Conservation (phyloP, 768 basidiomycete species). For the Boletus vermiculosoides region DNA sequence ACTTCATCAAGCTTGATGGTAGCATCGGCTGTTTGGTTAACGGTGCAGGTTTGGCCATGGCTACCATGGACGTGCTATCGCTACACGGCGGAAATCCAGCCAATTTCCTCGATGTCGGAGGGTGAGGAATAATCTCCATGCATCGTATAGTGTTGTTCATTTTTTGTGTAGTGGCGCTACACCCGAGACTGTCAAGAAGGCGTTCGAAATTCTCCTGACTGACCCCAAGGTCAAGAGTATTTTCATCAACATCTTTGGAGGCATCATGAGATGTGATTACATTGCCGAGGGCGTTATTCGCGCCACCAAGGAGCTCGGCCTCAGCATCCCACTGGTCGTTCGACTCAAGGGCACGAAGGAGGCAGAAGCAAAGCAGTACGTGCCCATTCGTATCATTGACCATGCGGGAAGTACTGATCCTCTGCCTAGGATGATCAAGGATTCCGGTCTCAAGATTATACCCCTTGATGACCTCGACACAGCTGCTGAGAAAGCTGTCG, state of each 20-base stretch:
- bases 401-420: slow-evolving; percentile 1
- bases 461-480: slow-evolving; percentile 93
- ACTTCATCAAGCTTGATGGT: slow-evolving; percentile 99
- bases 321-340: slow-evolving; percentile 88
- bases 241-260: slow-evolving; percentile 98
- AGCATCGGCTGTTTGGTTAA: slow-evolving; percentile 97
- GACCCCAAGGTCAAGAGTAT: slow-evolving; percentile 97
- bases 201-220: slow-evolving; percentile 89
- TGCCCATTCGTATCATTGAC: slow-evolving; percentile 13
- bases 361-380: slow-evolving; percentile 89
- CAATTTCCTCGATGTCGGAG: slow-evolving; percentile 98
- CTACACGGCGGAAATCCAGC: slow-evolving; percentile 96
- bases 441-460: slow-evolving; percentile 90
- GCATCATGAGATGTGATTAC: slow-evolving; percentile 99
- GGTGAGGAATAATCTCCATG: slow-evolving; percentile 43
- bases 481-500: slow-evolving; percentile 78
- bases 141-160: not conserved
- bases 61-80: slow-evolving; percentile 99
- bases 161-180: slow-evolving; percentile 77
- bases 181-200: slow-evolving; percentile 99
- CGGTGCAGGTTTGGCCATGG: slow-evolving; percentile 98
- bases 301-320: slow-evolving; percentile 86
- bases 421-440: slow-evolving; percentile 76
- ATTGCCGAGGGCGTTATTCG: slow-evolving; percentile 98
- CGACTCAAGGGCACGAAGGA: slow-evolving; percentile 98